These are phyloP conservation scores for Linnemannia elongata DNA, from an alignment of 192 early-diverging fungal genomes.

Conservation along the genomic window DNA sequence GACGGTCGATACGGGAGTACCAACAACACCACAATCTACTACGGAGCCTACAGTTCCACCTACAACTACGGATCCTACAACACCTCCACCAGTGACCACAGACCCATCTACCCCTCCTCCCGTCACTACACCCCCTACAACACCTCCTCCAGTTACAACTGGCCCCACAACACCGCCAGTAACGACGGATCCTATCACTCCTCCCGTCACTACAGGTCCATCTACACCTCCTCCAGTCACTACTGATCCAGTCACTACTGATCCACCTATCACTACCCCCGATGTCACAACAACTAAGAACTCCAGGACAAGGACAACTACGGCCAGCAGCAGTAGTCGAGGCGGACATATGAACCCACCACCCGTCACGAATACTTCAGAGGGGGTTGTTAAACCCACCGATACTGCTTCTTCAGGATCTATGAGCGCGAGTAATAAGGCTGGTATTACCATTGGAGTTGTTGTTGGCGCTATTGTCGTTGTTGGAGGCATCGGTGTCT, in stretches of 20 bases:
- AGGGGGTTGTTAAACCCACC: neutral
- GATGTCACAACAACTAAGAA: neutral
- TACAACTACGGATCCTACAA: neutral
- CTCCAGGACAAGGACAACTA: neutral
- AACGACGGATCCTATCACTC: neutral
- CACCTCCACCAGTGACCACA: neutral
- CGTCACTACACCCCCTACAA: neutral
- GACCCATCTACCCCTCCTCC: neutral
- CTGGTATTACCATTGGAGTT: slow-evolving; percentile 43
- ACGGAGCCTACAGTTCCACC: slow-evolving; percentile 3
- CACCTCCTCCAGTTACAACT: neutral
- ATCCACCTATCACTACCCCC: neutral
- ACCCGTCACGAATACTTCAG: neutral
- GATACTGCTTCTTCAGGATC: neutral
- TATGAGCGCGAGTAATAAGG: slow-evolving; percentile 26
- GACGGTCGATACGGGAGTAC: neutral
- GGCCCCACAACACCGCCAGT: neutral
- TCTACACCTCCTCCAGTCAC: neutral
- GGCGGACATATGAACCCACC: neutral
- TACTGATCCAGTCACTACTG: neutral
- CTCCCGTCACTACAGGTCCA: neutral
- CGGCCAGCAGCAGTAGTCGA: neutral
- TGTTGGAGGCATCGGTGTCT: slow-evolving; percentile 42
- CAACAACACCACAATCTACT: slow-evolving; percentile 1
- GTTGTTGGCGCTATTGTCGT: slow-evolving; percentile 37